Percentiles rank a stretch among this genome's conserved stretches.
Evolutionary conservation across 2,329 filamentous ascomycete genomes (phyloP).

Genomic region (Penicillium sp.): DNA sequence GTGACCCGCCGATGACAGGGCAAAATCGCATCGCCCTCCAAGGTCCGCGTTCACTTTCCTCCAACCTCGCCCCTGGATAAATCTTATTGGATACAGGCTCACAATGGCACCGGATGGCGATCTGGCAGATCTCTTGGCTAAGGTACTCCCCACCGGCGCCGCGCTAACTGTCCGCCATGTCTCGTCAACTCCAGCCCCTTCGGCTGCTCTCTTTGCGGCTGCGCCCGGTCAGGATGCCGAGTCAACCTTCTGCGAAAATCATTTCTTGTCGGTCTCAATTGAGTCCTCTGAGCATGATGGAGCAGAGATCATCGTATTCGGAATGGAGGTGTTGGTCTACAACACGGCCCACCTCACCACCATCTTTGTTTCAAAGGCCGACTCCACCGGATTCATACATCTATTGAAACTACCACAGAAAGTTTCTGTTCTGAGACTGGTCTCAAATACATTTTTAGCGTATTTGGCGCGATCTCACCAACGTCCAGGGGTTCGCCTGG

Average conservation of each 20-base stretch:
- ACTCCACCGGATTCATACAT: constrained; percentile 87
- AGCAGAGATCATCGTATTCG: constrained; percentile 73
- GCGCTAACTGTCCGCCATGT: constrained; percentile 80
- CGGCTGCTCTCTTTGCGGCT: constrained; percentile 77
- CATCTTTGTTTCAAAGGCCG: constrained; percentile 94
- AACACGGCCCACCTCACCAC: constrained; percentile 80
- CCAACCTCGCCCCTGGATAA: constrained; percentile 26
- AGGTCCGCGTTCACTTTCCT: constrained; percentile 26
- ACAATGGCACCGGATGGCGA: constrained; percentile 40
- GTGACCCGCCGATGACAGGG: constrained; percentile 26
- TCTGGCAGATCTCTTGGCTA: constrained; percentile 56
- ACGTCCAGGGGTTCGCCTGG: constrained; percentile 68
- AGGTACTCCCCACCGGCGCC: constrained; percentile 59
- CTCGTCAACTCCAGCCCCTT: constrained; percentile 79
- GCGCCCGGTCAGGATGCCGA: constrained; percentile 74
- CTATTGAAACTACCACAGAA: constrained; percentile 65
- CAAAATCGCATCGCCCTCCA: constrained; percentile 18
- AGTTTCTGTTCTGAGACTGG: constrained; percentile 72
- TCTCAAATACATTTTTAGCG: constrained; percentile 76
- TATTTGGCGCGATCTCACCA: constrained; percentile 73
- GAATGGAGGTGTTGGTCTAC: constrained; percentile 87
- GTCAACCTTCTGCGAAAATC: constrained; percentile 83
- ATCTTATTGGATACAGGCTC: constrained; percentile 26
- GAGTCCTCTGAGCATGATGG: constrained; percentile 33
- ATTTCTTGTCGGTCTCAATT: constrained; percentile 71